phyloP scores from a whole-genome alignment of 345 rosid genomes.

The Eucalyptus dawsonii region DNA sequence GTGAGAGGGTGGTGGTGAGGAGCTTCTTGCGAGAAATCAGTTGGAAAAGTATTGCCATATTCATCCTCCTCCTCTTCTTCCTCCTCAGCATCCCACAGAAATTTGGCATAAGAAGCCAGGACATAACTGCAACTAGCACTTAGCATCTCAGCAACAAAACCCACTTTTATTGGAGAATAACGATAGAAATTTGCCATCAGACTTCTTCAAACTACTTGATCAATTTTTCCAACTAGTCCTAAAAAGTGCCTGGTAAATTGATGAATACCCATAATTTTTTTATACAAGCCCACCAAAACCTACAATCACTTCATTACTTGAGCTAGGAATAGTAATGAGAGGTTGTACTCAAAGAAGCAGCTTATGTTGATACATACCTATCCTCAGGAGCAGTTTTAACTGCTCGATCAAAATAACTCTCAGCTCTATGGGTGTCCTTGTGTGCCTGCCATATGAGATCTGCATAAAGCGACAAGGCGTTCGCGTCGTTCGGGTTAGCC shows the following conservation, averaged over 20 bases:
- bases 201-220: not conserved
- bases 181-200: not conserved
- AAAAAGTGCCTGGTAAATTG: not conserved
- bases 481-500: slow-evolving; percentile 50
- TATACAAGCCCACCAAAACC: not conserved
- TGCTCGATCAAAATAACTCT: slow-evolving; percentile 47
- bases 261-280: not conserved
- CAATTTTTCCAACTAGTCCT: not conserved
- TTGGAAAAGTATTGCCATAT: not conserved
- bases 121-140: slow-evolving; percentile 28
- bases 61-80: slow-evolving; percentile 17
- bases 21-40: slow-evolving; percentile 8
- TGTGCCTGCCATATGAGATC: slow-evolving; percentile 48
- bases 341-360: not conserved
- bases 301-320: not conserved
- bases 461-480: slow-evolving; percentile 39
- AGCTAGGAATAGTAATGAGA: not conserved
- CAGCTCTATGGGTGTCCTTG: slow-evolving; percentile 36
- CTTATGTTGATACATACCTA: slow-evolving; percentile 17
- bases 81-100: slow-evolving; percentile 63
- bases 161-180: not conserved
- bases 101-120: slow-evolving; percentile 62
- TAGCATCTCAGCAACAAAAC: not conserved
- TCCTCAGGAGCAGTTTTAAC: slow-evolving; percentile 45
- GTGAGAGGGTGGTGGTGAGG: slow-evolving; percentile 5